phyloP scores from a whole-genome alignment of 352 stramenopile genomes.

The Globisporangium acanthophoron region DNA sequence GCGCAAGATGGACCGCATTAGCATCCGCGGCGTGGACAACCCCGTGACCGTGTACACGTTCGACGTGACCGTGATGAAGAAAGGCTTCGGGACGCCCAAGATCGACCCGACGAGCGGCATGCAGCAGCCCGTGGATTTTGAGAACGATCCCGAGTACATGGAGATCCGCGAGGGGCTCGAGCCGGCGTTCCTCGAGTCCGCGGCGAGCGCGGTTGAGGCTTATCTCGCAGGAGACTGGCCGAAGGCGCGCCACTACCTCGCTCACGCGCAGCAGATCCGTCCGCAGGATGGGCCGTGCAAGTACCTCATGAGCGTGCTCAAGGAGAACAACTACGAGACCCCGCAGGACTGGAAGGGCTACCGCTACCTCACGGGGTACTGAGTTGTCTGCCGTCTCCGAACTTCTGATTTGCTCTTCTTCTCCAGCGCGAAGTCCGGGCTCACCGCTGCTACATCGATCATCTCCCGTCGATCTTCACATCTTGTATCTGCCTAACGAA shows the following conservation, averaged over 20 bases:
- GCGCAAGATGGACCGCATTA: slow-evolving; percentile 84
- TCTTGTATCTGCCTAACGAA: too few species aligned
- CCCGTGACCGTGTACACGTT: slow-evolving; percentile 86
- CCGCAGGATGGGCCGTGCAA: slow-evolving; percentile 88
- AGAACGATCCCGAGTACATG: slow-evolving; percentile 79
- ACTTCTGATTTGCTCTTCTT: too few species aligned
- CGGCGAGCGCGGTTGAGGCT: slow-evolving; percentile 54
- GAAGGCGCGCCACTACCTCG: slow-evolving; percentile 69
- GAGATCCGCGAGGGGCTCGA: slow-evolving; percentile 80
- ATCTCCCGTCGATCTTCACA: too few species aligned
- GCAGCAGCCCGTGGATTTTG: slow-evolving; percentile 72
- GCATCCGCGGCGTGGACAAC: slow-evolving; percentile 71
- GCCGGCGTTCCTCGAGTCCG: slow-evolving; percentile 72
- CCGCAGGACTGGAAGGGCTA: slow-evolving; percentile 91
- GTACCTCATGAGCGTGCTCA: slow-evolving; percentile 89
- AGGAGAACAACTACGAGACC: slow-evolving; percentile 75
- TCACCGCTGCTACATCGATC: too few species aligned
- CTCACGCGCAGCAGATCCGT: slow-evolving; percentile 65
- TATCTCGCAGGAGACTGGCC: slow-evolving; percentile 74
- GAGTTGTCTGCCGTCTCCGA: too few species aligned
- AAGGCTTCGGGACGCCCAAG: slow-evolving; percentile 68
- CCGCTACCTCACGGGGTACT: slow-evolving; percentile 82
- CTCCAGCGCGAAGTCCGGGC: too few species aligned
- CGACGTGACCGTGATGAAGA: slow-evolving; percentile 77
- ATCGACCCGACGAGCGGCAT: slow-evolving; percentile 51